Base-by-base conservation (phyloP, 2,329 filamentous ascomycete species). In the Lasiodiplodia sp. region DNA sequence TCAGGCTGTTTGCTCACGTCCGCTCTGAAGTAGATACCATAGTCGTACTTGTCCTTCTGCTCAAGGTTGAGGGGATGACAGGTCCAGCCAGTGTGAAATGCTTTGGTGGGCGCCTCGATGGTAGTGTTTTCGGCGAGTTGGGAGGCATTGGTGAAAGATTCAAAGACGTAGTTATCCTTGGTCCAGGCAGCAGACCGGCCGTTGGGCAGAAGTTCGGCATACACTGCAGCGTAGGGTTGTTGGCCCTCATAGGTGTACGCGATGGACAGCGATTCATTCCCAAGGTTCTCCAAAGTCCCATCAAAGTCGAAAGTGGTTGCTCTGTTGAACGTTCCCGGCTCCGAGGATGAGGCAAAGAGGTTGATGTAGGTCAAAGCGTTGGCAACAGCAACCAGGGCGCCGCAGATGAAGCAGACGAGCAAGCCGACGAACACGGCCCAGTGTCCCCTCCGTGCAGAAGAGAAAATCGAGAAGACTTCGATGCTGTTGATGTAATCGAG, bases 141-240 rank as follows among this genome's bases (percentile, higher is more conserved):
- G 4, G 65, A 67, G 3, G 53, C 53, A 10, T 67, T 67, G 65
- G 55, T 60, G 44, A 68, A 68, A 8, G 66, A 68, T 23, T 63
- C 66, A 23, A 68, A 68, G 23, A 63, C 66, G 11, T 68, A 63
- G 34, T 57, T 57, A 23, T 68, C 66, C 21, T 62, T 40, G 7
- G 66, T 56, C 66, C 66, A 68, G 3, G 66, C 44, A 2, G 56
- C 66, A 10, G 66, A 49, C 37, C 55, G 66, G 28, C 65, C 66
- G 28, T 68, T 68, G 14, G 66, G 66, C 34, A 68, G 47, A 6
- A 14, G 16, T 38, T 68, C 57, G 2, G 66, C 66, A 7, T 38
- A 52, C 11, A 68, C 57, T 18, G 66, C 66, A 38, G 66, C 66
- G 23, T 68, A 68, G 4, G 66, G 57, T 14, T 68, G 49, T 12